Conservation (phyloP, 768 basidiomycete species). For the Trametes elegans region DNA sequence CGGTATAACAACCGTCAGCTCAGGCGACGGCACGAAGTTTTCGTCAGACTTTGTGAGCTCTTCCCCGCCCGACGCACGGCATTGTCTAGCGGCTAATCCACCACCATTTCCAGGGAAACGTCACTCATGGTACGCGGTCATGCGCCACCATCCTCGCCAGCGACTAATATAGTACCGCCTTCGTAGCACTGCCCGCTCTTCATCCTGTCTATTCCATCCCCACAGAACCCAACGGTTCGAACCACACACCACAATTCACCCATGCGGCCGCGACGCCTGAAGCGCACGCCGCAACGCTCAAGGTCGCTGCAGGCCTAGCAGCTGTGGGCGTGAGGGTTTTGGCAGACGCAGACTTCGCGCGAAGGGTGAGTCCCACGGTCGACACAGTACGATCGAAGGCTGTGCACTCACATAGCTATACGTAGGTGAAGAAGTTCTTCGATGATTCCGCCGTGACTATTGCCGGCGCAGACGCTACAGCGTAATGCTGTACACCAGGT, state of each 20-base stretch:
- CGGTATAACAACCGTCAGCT: slow-evolving; percentile 34
- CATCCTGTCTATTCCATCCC: slow-evolving; percentile 48
- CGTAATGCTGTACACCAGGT: too few relatives aligned
- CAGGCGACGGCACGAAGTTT: slow-evolving; percentile 43
- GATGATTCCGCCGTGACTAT: not conserved
- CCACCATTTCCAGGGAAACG: slow-evolving; percentile 55
- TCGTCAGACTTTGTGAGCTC: slow-evolving; percentile 77
- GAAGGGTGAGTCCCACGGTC: not conserved
- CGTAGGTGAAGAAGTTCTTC: slow-evolving; percentile 8
- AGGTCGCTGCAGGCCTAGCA: slow-evolving; percentile 59
- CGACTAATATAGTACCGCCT: not conserved
- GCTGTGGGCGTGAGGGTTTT: slow-evolving; percentile 59
- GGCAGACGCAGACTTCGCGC: slow-evolving; percentile 49
- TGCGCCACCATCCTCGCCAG: too few relatives aligned
- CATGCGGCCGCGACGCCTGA: slow-evolving; percentile 54
- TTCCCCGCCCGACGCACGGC: too few relatives aligned
- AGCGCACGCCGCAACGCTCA: slow-evolving; percentile 62
- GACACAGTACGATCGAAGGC: not conserved
- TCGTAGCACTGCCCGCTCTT: slow-evolving; percentile 26
- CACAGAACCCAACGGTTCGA: slow-evolving; percentile 67
- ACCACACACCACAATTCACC: slow-evolving; percentile 71
- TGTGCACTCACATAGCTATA: not conserved
- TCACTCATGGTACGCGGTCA: slow-evolving; percentile 64
- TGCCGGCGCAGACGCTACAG: not conserved
- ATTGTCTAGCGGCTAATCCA: not conserved